Evolutionary conservation across 768 basidiomycete species (phyloP).

Genomic region (Lactarius sp.): DNA sequence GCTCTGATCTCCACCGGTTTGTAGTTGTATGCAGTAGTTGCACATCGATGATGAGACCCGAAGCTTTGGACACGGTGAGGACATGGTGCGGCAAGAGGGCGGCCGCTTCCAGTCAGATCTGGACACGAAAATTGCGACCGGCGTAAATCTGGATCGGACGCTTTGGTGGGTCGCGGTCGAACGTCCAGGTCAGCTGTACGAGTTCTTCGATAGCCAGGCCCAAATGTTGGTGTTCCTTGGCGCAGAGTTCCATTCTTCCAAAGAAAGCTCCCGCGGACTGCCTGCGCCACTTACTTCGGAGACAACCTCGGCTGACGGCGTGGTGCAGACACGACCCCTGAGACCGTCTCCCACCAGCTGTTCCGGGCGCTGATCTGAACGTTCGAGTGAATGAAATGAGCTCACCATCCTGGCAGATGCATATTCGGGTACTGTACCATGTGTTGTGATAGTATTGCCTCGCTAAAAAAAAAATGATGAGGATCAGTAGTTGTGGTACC

Average conservation of each 20-base stretch:
- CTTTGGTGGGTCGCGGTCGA: not conserved
- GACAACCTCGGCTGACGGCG: not conserved
- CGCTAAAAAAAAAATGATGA: not conserved
- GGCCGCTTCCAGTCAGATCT: slow-evolving; percentile 29
- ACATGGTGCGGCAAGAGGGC: slow-evolving; percentile 41
- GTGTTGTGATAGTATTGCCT: not conserved
- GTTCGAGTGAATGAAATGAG: not conserved
- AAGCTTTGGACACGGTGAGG: slow-evolving; percentile 43
- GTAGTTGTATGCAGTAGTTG: slow-evolving; percentile 10
- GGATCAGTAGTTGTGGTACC: not conserved
- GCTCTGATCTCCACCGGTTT: slow-evolving; percentile 13
- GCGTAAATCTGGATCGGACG: slow-evolving; percentile 34
- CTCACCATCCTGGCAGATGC: not conserved
- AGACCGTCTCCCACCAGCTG: not conserved
- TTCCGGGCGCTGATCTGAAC: slow-evolving; percentile 8
- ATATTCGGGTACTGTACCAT: not conserved
- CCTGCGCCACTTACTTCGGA: not conserved
- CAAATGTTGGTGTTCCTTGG: not conserved
- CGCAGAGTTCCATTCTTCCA: not conserved
- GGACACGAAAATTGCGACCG: slow-evolving; percentile 49
- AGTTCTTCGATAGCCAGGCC: not conserved
- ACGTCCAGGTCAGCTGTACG: not conserved
- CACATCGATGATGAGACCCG: slow-evolving; percentile 49
- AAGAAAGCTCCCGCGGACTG: slow-evolving; percentile 5
- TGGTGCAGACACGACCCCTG: not conserved